Base-by-base conservation (phyloP, 78 protist species). In the Cavenderia fasciculata region DNA sequence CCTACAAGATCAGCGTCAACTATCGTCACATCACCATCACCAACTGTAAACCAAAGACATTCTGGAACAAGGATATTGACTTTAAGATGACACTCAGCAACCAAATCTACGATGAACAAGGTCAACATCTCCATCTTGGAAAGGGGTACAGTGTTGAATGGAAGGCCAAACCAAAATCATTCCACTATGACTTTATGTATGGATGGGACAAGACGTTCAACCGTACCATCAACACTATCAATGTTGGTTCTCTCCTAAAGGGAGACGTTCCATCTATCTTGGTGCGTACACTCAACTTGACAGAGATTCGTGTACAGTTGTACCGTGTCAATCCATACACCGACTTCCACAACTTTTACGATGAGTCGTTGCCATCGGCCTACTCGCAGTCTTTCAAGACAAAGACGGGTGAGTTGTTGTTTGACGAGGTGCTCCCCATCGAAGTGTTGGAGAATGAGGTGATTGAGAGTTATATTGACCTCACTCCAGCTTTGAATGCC, bases 321-420 rank as follows among this genome's bases (percentile, higher is more conserved):
- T 82, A 82, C 27, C 72, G 57, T 27, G 41, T 82, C 36, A 82
- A 82, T 68, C 79, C 90, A 54, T 52, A 52, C 34, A 56, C 27
- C 19, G 90, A 82, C 33, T 82, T 44, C 29, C 90, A 61, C 29
- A 18, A 38, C 31, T 82, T 68, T 56, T 57, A 56, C 29, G 74
- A 82, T 6, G 90, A 82, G 29, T 34, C 27, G 57, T 68, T 33
- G 70, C 72, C 34, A 11, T 4, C 19, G 27, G 57, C 59, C 21
- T 19, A 16, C 33, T 31, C 31, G 29, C n/a, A 57, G 36, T 59
- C 40, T 11, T 82, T 61, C 38, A 82, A 82, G 56, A 11, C 62
- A 8, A 78, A 78, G 49, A 33, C 71, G 27, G 90, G 90, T 31
- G 68, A 82, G 38, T 44, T 82, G 11, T 52, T 82, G 14, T 72